Conservation (phyloP, 768 basidiomycete species). For the Pisolithus orientalis region DNA sequence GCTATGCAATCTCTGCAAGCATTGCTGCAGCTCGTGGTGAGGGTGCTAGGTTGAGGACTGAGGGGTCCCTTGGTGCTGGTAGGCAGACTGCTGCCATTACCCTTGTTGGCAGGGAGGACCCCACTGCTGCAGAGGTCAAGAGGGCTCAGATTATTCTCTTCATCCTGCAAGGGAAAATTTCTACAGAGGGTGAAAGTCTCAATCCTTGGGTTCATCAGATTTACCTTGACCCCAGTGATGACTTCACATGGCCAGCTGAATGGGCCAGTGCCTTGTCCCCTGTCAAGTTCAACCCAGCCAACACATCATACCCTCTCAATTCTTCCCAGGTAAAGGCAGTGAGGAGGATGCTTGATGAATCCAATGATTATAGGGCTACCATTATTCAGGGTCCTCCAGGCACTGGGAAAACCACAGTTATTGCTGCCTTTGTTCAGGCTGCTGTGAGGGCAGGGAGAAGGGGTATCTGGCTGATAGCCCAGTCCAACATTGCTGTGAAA, state of each 20-base stretch:
- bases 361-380: constrained; percentile 31
- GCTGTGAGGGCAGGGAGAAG: constrained; percentile 32
- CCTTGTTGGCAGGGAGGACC: constrained; percentile 48
- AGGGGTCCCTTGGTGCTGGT: constrained; percentile 21
- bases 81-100: constrained; percentile 32
- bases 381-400: constrained; percentile 50
- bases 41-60: constrained; percentile 16
- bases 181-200: constrained; percentile 19
- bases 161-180: constrained; percentile 29
- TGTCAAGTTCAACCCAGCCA: constrained; percentile 10
- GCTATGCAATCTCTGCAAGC: constrained; percentile 17
- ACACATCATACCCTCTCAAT: constrained; percentile 30
- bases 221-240: constrained; percentile 22
- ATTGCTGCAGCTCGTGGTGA: constrained; percentile 10
- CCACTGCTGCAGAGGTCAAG: constrained; percentile 52
- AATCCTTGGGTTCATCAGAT: constrained; percentile 35
- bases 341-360: constrained; percentile 31
- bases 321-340: constrained; percentile 33
- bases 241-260: constrained; percentile 34
- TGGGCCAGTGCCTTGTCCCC: constrained; percentile 15
- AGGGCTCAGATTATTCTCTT: constrained; percentile 26
- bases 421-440: constrained; percentile 52
- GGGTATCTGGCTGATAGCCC: constrained; percentile 77
- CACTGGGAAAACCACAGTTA: constrained; percentile 71
- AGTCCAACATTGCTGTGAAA: constrained; percentile 85